Evolutionary conservation across 2,329 filamentous ascomycete genomes (phyloP), one percentile per base, ranked within the genome.

Genomic region (Akanthomyces lecanii): DNA sequence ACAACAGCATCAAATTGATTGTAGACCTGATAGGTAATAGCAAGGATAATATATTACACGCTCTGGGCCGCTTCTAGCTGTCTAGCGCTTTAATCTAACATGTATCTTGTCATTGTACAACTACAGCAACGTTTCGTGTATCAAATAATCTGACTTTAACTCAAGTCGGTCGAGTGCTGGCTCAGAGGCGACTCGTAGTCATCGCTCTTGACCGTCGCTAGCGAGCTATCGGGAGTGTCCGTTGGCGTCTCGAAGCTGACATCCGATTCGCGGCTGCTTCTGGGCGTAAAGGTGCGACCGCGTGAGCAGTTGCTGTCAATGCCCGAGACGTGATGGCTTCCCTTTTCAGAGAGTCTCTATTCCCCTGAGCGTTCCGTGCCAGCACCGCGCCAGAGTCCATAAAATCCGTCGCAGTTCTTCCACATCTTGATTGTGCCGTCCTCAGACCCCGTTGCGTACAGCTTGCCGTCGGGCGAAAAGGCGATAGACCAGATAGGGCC

Each of bases 401-500:
- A 89, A 64, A 81, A 83, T 0, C 85, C 86, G 6, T 86, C 83
- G 64, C 85, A 88, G 67, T 89, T 89, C 77, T 89, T 89, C 86
- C 86, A 89, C 80, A 99, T 81, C 78, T 99, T 99, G 75, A 99
- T 96, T 0, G 95, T 99, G 47, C 95, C 95, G 71, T 99, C 95
- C 74, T 99, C 95, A 55, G 93, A 97, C 36, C 91, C 95, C 1
- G 95, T 99, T 1, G 93, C 95, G 73, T 98, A 99, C 8, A 99
- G 80, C 73, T 96, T 97, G 53, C 93, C 93, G 71, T 99, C 95
- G 0, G 95, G 95, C 0, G 93, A 95, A 76, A 97, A 99, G 63
- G 89, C 89, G 64, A 96, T 88, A 6, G 92, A 97, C 95, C 95
- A 99, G 66, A 99, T 95, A 1, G 94, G 94, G 1, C 95, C 95